Evolutionary conservation across 2,329 filamentous ascomycete genomes (phyloP).

Genomic region (Ceratocystiopsis minuta): DNA sequence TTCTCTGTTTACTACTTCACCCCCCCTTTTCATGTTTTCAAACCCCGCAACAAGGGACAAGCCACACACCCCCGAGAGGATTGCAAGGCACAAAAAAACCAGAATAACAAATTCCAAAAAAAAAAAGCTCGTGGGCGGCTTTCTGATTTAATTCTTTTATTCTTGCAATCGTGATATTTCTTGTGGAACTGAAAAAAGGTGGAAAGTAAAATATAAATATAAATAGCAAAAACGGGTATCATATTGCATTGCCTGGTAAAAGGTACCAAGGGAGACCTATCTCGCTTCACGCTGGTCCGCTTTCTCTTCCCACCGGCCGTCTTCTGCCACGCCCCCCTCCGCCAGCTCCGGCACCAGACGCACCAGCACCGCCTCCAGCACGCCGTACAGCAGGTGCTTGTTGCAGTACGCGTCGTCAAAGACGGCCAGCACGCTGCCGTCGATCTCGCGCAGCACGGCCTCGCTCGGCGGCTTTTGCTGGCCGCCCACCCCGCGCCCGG

Average conservation of each 20-base stretch:
- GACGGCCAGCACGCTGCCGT: constrained; percentile 48
- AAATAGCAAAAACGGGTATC: constrained; percentile 1
- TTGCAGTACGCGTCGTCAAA: constrained; percentile 79
- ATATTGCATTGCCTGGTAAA: too few species aligned
- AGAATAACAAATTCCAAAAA: constrained; percentile 5
- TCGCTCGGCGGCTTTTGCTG: background rate
- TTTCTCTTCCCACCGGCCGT: background rate
- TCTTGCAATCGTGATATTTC: background rate
- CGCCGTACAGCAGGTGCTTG: constrained; percentile 70
- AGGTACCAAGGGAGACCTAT: background rate
- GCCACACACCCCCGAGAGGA: background rate
- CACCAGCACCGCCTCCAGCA: constrained; percentile 68
- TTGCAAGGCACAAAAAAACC: background rate
- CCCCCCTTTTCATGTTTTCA: background rate
- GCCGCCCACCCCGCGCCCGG: background rate
- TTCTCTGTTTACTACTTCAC: background rate
- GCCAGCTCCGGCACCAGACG: constrained; percentile 69
- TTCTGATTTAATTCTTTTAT: constrained; percentile 2
- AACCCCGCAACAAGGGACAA: background rate
- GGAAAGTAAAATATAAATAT: background rate
- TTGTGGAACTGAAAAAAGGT: too few species aligned
- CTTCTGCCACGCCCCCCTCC: constrained; percentile 34
- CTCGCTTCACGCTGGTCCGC: background rate
- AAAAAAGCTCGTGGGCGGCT: constrained; percentile 8
- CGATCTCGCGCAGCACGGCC: constrained; percentile 34